Conservation (phyloP, 1,284 basidiomycete species). For the Baeospora myosura region DNA sequence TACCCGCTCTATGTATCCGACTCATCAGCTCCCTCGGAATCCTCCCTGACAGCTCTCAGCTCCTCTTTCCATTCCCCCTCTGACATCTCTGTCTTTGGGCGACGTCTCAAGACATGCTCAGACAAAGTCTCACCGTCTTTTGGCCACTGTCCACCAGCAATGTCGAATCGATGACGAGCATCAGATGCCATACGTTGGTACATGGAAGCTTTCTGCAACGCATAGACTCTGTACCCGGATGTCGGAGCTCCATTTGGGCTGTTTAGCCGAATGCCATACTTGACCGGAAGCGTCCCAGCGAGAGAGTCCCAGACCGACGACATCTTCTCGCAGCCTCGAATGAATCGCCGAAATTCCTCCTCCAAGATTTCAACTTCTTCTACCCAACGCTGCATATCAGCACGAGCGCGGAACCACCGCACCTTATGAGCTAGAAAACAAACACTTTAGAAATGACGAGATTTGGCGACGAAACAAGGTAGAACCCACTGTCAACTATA, state of each 20-base stretch:
- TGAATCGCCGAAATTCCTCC: conserved; percentile 8
- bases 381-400: conserved; percentile 8
- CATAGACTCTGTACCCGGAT: conserved; percentile 2
- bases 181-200: background rate
- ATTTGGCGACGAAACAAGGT: background rate
- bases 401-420: conserved; percentile 10
- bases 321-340: conserved; percentile 5
- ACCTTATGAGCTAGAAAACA: conserved; percentile 3
- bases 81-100: too few relatives aligned
- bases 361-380: conserved; percentile 10
- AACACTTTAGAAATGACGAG: background rate
- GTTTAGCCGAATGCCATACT: too few relatives aligned
- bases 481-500: background rate
- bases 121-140: background rate
- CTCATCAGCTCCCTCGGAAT: too few relatives aligned
- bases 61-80: too few relatives aligned
- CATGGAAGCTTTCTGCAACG: conserved; percentile 1
- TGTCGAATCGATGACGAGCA: background rate
- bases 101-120: background rate
- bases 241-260: background rate
- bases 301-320: conserved; percentile 1
- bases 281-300: too few relatives aligned
- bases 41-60: too few relatives aligned
- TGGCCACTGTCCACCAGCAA: background rate
- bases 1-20: too few relatives aligned